Base-by-base conservation (phyloP, 192 early-diverging fungal genomes). In the Lunasporangiospora selenospora region DNA sequence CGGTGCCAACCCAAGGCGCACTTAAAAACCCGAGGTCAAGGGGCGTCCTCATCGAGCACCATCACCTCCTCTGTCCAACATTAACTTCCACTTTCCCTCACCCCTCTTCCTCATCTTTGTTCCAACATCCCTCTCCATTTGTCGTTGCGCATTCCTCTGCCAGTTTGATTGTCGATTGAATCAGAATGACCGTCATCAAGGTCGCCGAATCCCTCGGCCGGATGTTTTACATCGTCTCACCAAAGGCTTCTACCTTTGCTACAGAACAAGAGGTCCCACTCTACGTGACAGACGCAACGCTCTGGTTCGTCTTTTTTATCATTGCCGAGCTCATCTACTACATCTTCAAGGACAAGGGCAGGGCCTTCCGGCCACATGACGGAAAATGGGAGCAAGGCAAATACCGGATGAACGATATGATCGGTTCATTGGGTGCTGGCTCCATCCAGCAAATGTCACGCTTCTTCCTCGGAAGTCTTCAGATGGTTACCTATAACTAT, bases 211-310 rank as follows among this genome's bases (percentile, higher is more conserved):
- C 77, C 43, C 62, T 79, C 29, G 80, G 80, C 37, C 77, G 83
- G 18, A 61, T 87, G 62, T 82, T 87, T 40, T 87, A 87, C 60
- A 18, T 87, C 18, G 81, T 85, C 31, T 62, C 66, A 8, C 83
- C 83, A 16, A 66, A 59, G 40, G 49, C 62, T 15, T 67, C 75
- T 1, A 75, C 62, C 1, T 85, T 81, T 57, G 60, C 30, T 13
- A 67, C 59, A 0, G 13, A 62, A 21, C 64, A 70, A 38, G 61
- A 81, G 21, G 82, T 87, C 0, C 83, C 83, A 12, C 65, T 83
- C 53, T 87, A 85, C 51, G 79, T 87, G 2, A 47, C 70, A 12
- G 76, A 81, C 52, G 77, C 85, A 4, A 75, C 82, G 23, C 80
- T 77, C 6, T 82, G 77, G 50, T 87, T 87, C 59, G 39, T 86